Conservation (phyloP, 2,329 filamentous ascomycete species). For the Aspergillus sp. region DNA sequence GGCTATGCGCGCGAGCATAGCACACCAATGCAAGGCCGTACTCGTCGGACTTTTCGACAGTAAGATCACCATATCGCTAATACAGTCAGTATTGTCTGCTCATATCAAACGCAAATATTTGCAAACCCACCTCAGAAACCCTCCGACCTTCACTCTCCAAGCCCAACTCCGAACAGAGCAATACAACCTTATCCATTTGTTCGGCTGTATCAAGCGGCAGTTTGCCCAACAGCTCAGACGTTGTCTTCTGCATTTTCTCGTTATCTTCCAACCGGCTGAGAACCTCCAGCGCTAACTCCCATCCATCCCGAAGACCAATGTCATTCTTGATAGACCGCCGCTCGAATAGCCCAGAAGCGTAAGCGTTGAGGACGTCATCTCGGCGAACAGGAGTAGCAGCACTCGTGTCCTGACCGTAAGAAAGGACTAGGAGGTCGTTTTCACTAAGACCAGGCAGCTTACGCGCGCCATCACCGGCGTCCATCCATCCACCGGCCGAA, state of each 20-base stretch:
- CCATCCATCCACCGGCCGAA: slow-evolving; percentile 76
- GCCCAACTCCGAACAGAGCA: slow-evolving; percentile 68
- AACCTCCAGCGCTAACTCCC: slow-evolving; percentile 81
- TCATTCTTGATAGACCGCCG: slow-evolving; percentile 28
- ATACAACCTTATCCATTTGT: slow-evolving; percentile 75
- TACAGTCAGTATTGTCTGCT: slow-evolving; percentile 10
- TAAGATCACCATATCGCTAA: slow-evolving; percentile 74
- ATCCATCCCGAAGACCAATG: slow-evolving; percentile 57
- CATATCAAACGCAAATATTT: not conserved
- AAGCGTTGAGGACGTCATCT: slow-evolving; percentile 70
- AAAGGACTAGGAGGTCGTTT: slow-evolving; percentile 78
- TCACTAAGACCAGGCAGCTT: slow-evolving; percentile 62
- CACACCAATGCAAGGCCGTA: slow-evolving; percentile 87
- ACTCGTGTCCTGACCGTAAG: slow-evolving; percentile 52
- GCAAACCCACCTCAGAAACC: slow-evolving; percentile 65
- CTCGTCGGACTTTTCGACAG: slow-evolving; percentile 64
- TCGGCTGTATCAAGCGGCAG: slow-evolving; percentile 64
- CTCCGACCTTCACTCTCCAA: slow-evolving; percentile 72
- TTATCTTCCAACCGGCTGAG: slow-evolving; percentile 73
- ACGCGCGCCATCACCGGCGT: slow-evolving; percentile 49
- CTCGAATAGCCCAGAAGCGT: slow-evolving; percentile 58
- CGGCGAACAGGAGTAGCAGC: slow-evolving; percentile 54
- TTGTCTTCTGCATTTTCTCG: slow-evolving; percentile 63
- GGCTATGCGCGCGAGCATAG: slow-evolving; percentile 76
- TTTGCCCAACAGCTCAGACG: slow-evolving; percentile 65